These are phyloP conservation scores for Cladosporium sp. DNA, from an alignment of 2,329 filamentous ascomycete species.

Conservation along the genomic window DNA sequence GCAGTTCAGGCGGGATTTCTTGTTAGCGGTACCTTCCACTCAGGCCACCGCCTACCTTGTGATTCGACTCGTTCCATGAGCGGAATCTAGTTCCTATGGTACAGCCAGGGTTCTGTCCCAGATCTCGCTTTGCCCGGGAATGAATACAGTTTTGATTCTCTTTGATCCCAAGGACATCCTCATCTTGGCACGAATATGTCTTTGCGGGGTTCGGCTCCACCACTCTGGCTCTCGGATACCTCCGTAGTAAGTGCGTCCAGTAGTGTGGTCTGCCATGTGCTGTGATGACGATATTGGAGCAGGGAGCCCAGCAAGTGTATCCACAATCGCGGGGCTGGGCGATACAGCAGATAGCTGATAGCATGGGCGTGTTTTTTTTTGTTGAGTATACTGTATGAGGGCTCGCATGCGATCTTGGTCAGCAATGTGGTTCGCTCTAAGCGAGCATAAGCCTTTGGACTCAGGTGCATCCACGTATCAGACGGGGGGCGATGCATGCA, in stretches of 20 bases:
- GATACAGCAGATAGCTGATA: not conserved
- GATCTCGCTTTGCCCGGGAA: not conserved
- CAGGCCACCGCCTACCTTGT: not conserved
- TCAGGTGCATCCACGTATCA: not conserved
- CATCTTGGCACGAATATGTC: not conserved
- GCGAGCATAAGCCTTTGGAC: slow-evolving; percentile 6
- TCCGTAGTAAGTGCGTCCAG: not conserved
- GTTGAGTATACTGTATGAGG: not conserved
- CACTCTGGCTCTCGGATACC: not conserved
- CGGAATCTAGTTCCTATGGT: not conserved
- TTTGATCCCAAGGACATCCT: not conserved
- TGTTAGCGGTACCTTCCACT: not conserved
- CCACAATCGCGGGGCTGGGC: not conserved
- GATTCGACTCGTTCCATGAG: not conserved
- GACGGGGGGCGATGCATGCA: not conserved
- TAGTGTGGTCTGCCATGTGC: slow-evolving; percentile 1
- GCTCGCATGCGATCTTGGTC: not conserved
- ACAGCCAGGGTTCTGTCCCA: not conserved
- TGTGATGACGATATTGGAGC: not conserved
- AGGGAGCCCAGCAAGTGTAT: not conserved
- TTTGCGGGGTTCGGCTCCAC: slow-evolving; percentile 8
- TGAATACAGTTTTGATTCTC: not conserved
- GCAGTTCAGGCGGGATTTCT: not conserved
- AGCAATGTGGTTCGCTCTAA: not conserved
- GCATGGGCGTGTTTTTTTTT: not conserved